phyloP scores from a whole-genome alignment of 2,329 filamentous ascomycete species.

The Zasmidium cellare region DNA sequence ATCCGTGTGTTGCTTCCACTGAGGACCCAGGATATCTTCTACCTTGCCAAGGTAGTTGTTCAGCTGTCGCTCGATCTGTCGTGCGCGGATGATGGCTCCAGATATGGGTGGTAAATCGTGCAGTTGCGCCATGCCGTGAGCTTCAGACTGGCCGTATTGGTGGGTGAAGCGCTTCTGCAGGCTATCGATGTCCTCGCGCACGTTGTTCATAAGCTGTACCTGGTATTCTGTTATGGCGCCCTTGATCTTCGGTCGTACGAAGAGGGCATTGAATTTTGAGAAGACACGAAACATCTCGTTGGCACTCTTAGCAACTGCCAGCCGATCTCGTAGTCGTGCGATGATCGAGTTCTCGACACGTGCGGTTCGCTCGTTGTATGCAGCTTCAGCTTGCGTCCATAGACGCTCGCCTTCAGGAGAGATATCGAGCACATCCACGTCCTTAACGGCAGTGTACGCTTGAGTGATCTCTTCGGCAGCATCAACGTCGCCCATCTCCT shows the following conservation, averaged over 20 bases:
- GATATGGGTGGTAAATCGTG: constrained; percentile 94
- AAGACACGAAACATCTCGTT: constrained; percentile 99
- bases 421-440: constrained; percentile 93
- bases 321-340: constrained; percentile 82
- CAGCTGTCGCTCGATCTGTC: constrained; percentile 93
- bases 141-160: constrained; percentile 97
- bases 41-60: constrained; percentile 98
- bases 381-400: constrained; percentile 92
- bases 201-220: constrained; percentile 94
- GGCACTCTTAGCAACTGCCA: constrained; percentile 93
- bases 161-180: constrained; percentile 98
- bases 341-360: constrained; percentile 99
- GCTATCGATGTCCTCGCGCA: constrained; percentile 90
- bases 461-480: constrained; percentile 94
- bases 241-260: constrained; percentile 97
- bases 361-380: constrained; percentile 96
- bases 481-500: constrained; percentile 96
- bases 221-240: constrained; percentile 98
- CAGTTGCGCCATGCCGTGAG: constrained; percentile 96
- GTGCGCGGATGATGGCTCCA: constrained; percentile 95
- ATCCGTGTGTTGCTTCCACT: constrained; percentile 92
- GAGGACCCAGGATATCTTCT: constrained; percentile 92
- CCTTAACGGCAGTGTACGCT: constrained; percentile 89
- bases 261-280: constrained; percentile 98
- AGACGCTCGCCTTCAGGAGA: constrained; percentile 83